Base-by-base conservation (phyloP, 1,284 basidiomycete genomes). In the Cutaneotrichosporon sp. region DNA sequence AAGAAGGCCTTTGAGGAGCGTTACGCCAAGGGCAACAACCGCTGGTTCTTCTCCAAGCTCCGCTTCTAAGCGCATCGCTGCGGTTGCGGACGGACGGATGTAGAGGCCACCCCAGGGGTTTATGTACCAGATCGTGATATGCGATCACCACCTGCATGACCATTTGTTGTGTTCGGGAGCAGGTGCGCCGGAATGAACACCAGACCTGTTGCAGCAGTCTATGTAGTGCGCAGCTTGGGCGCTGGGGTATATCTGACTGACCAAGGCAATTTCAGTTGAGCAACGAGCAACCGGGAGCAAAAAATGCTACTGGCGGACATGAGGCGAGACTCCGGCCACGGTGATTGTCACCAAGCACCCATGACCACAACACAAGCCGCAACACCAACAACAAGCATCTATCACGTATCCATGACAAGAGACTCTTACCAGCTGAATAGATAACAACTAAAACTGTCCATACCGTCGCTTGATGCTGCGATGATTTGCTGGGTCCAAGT, bases 1-100 rank as follows among this genome's bases (percentile, higher is more conserved):
- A 97, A 96, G 87, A 96, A 96, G 84, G 81, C 91, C 79, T 83
- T 97, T 66, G 94, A 97, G 87, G 92, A 97, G 78, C 85, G 92
- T 68, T 96, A 97, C 87, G 85, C 85, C 64, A 83, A 85, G 65
- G 93, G 94, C 67, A 92, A 93, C 86, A 96, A 95, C 88, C 89
- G 89, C 82, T 96, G 93, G 93, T 96, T 74, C 73, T 74, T 74
- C 73, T 67, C 72, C 72, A 74, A 74, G 72, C 73, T 74, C 70
- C 70, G 72, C 69, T 74, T 74, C 73, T 74, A 74, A 72, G 65
- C 64, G 80, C 50, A 31, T 26, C 18, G 49, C 18, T 42, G 21
- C 6, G 42, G 49, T 50, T 16, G 58, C 16, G 31, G 22, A 26
- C 36, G 32, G 32, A 38, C 32, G 26, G 51, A 53, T 30, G 49